Evolutionary conservation across 2,329 filamentous ascomycete species (phyloP).

Genomic region (Huntiella moniliformis): DNA sequence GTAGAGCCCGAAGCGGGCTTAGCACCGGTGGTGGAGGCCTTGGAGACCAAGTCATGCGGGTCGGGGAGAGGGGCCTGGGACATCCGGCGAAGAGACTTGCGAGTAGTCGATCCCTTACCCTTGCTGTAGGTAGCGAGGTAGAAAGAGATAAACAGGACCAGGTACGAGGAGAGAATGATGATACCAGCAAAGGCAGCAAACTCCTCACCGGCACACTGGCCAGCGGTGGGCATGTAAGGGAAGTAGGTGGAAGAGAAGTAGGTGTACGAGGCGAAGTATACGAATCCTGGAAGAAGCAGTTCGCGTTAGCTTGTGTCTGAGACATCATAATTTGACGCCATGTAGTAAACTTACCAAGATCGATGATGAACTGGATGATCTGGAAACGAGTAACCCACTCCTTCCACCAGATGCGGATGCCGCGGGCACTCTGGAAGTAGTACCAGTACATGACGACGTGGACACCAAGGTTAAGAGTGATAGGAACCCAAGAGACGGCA

Average conservation of each 20-base stretch:
- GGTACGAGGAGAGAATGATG: conserved; percentile 80
- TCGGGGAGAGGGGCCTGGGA: conserved; percentile 55
- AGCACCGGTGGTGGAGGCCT: conserved; percentile 27
- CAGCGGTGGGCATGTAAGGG: conserved; percentile 62
- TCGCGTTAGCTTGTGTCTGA: background rate
- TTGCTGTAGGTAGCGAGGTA: conserved; percentile 94
- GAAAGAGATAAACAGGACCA: conserved; percentile 97
- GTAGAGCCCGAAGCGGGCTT: conserved; percentile 35
- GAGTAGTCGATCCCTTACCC: conserved; percentile 61
- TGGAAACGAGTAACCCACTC: conserved; percentile 97
- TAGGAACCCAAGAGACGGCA: conserved; percentile 85
- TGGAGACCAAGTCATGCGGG: conserved; percentile 39
- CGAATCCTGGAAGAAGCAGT: conserved; percentile 46
- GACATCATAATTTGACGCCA: conserved; percentile 1
- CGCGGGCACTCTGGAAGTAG: conserved; percentile 97
- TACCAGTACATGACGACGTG: conserved; percentile 99
- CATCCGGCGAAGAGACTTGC: conserved; percentile 54
- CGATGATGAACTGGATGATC: conserved; percentile 92
- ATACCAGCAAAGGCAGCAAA: conserved; percentile 90
- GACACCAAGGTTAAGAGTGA: conserved; percentile 78
- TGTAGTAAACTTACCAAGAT: conserved; percentile 50
- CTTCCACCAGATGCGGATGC: conserved; percentile 98
- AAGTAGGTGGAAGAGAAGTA: conserved; percentile 93
- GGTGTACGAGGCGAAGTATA: conserved; percentile 98
- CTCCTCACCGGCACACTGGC: conserved; percentile 85